These are phyloP conservation scores for Macrotyloma uniflorum DNA, from an alignment of 306 rosid species.

Conservation along the genomic window DNA sequence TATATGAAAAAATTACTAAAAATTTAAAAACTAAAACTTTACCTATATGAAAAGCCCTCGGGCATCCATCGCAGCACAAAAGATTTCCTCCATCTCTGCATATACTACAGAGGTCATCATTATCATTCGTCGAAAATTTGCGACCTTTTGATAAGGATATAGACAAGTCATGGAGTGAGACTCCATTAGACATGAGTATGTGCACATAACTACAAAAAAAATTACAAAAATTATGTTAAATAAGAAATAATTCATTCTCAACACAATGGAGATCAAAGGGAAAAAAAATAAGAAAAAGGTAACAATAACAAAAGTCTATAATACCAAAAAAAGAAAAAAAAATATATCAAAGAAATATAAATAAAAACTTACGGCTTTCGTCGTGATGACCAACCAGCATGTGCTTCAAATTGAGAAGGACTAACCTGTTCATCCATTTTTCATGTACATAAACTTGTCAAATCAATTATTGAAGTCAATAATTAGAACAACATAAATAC, in stretches of 20 bases:
- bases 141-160: slow-evolving; percentile 50
- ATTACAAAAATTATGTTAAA: not conserved
- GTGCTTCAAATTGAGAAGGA: slow-evolving; percentile 87
- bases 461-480: not conserved
- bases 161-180: slow-evolving; percentile 77
- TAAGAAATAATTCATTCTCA: no score
- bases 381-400: slow-evolving; percentile 86
- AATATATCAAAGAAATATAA: no score
- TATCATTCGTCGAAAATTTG: slow-evolving; percentile 44
- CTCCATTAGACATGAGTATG: slow-evolving; percentile 72
- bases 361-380: slow-evolving; percentile 85
- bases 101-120: slow-evolving; percentile 69
- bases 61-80: slow-evolving; percentile 76
- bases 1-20: not conserved
- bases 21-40: slow-evolving; percentile 14
- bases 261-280: no score
- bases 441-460: not conserved
- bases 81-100: slow-evolving; percentile 73
- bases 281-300: no score
- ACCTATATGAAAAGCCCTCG: slow-evolving; percentile 73
- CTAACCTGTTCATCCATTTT: slow-evolving; percentile 62
- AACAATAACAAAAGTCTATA: no score
- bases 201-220: slow-evolving; percentile 63
- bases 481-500: not conserved
- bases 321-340: no score